These are phyloP conservation scores for Populus davidiana DNA, from an alignment of 345 rosid genomes.

Conservation along the genomic window DNA sequence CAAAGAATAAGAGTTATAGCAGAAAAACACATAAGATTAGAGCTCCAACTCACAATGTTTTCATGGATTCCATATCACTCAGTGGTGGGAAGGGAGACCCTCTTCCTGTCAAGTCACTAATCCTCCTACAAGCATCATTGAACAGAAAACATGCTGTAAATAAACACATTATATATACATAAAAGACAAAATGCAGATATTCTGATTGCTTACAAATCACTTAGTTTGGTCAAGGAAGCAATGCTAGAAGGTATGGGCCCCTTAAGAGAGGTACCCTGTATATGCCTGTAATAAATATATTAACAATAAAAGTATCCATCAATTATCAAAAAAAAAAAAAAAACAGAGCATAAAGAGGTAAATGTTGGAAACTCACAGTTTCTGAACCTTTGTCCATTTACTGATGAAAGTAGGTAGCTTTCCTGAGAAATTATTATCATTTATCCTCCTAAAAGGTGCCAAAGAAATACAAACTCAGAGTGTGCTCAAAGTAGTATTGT, in stretches of 20 bases:
- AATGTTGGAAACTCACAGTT: conserved; percentile 50
- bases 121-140: conserved; percentile 50
- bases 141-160: conserved; percentile 9
- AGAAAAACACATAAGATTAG: background rate
- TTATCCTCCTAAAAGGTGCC: conserved; percentile 56
- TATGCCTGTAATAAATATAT: conserved; percentile 47
- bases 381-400: conserved; percentile 56
- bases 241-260: conserved; percentile 79
- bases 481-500: background rate
- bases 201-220: conserved; percentile 60
- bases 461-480: conserved; percentile 12
- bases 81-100: conserved; percentile 55
- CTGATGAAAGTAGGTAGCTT: conserved; percentile 60
- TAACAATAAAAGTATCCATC: background rate
- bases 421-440: conserved; percentile 68
- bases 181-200: conserved; percentile 10
- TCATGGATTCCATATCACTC: conserved; percentile 50
- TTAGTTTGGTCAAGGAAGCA: conserved; percentile 53
- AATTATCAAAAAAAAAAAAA: background rate
- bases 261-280: conserved; percentile 67
- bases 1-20: background rate
- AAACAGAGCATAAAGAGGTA: background rate
- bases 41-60: conserved; percentile 65
- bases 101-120: conserved; percentile 65
- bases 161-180: background rate